These are phyloP conservation scores for Sordariomycetes sp. DNA, from an alignment of 2,329 filamentous ascomycete genomes.

Conservation along the genomic window DNA sequence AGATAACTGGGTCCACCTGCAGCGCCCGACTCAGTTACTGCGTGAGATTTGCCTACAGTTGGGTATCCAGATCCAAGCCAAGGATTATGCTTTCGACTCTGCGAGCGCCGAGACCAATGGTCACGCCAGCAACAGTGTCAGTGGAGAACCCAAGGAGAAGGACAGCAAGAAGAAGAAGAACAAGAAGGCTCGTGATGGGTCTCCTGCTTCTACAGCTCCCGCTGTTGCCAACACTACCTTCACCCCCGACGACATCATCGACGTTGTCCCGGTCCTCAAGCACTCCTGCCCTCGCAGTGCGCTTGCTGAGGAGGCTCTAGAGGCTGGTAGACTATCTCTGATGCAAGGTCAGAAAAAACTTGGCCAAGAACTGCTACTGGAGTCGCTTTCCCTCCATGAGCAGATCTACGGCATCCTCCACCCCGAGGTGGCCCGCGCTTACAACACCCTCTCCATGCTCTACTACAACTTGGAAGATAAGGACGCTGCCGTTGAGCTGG, in stretches of 20 bases:
- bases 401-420: constrained; percentile 98
- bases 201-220: constrained; percentile 36
- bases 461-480: constrained; percentile 99
- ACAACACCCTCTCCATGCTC: constrained; percentile 89
- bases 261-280: constrained; percentile 90
- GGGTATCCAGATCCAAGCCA: constrained; percentile 78
- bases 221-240: constrained; percentile 42
- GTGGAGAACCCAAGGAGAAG: too few relatives aligned
- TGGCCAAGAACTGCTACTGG: constrained; percentile 89
- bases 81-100: constrained; percentile 34
- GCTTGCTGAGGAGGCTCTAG: constrained; percentile 88
- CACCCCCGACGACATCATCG: constrained; percentile 74
- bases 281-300: constrained; percentile 86
- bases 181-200: constrained; percentile 48
- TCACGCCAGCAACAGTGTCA: constrained; percentile 9
- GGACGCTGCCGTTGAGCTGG: constrained; percentile 86
- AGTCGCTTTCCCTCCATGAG: constrained; percentile 91
- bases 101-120: constrained; percentile 24
- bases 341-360: constrained; percentile 92
- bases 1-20: constrained; percentile 54
- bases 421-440: constrained; percentile 89
- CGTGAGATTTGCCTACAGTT: constrained; percentile 85
- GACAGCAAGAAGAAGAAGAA: constrained; percentile 49
- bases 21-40: constrained; percentile 74
- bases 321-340: constrained; percentile 93